Evolutionary conservation across 768 basidiomycete species (phyloP), one percentile per base, ranked within the genome.

Genomic region (Filobasidium wieringae): DNA sequence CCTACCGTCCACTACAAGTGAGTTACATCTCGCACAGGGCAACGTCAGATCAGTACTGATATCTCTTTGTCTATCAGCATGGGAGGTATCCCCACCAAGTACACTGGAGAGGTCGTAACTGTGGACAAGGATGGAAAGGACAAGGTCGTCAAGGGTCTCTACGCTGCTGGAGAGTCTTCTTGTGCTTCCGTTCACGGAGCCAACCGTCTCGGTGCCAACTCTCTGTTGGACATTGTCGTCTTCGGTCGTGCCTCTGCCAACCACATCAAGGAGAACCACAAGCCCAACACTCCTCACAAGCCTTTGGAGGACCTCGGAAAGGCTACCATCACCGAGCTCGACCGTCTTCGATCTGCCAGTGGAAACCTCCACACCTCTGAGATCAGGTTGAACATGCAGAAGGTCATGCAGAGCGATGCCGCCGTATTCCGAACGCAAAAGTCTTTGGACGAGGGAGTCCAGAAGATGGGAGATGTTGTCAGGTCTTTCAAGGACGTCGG

Each of bases 1-100:
- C 95, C 95, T 30, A 99, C 95, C 37, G 95, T 95, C 32, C 93
- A 97, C 76, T 96, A 96, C 77, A 96, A 97, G 90, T 93, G 75
- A 77, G 88, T 78, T 4, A 12, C 47, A 15, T 19, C 37, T 34
- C 52, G 12, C 19, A 24, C 0, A 0, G 0, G 29, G 8, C 12
- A 30, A 1, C 33, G 45, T 26, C 29, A 6, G 30, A 12, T 19
- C 9, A 11, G 11, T n/a, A 24, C 22, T 22, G n/a, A 59, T 27
- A 17, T 4, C 7, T n/a, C 27, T 31, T 19, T 26, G 9, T 31
- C 52, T 27, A 30, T 8, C 59, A 65, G 66, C 56, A 91, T 96
- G 93, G 95, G 95, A 77, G 95, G 95, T 79, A 96, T 99, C 75
- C 95, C 95, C 55, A 97, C 95, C 55, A 88, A 82, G 72, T 99